Base-by-base conservation (phyloP, 148 eudicot species). In the Linanthus parryae region DNA sequence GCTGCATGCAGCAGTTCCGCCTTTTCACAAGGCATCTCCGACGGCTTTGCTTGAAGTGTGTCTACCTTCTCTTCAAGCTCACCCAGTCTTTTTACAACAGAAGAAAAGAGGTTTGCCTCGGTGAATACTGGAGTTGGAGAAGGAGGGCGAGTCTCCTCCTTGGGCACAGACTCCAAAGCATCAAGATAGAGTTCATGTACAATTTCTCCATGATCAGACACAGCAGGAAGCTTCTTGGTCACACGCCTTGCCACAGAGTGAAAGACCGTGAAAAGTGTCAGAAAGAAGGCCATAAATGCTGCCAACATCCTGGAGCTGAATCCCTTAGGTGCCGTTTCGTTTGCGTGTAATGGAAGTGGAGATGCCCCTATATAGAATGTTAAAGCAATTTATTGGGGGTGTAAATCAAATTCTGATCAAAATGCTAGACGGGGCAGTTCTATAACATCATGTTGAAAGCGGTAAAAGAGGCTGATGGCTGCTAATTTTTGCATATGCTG, bases 1-100 rank as follows among this genome's bases (percentile, higher is more conserved):
- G 88, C 88, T 0, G 88, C 88, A 73, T 82, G 78, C 21, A 82
- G 68, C 67, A 82, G 68, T 56, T 82, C 88, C 65, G 63, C 84
- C 56, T 82, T 78, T 53, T 82, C 84, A 40, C 27, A 67, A 36
- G 88, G 88, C 88, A 82, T 82, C 71, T 72, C 70, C 51, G 76
- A 74, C 25, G 88, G 84, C 63, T 70, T 78, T 43, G 88, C 74
- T 59, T 75, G 81, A 53, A 82, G 71, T 14, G 74, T 67, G 23
- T 59, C 74, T n/a, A 82, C 88, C 52, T 74, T 75, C 52, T 64
- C 76, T 70, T 82, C 88, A 28, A 82, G 84, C 34, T 72, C 84
- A 25, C 62, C 68, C 44, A 82, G 65, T 66, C 76, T 78, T 54
- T 67, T 78, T 61, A 75, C 17, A 44, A 78, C 70, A 48, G 63